phyloP scores from a whole-genome alignment of 352 stramenopile species.

The Globisporangium nagaii region DNA sequence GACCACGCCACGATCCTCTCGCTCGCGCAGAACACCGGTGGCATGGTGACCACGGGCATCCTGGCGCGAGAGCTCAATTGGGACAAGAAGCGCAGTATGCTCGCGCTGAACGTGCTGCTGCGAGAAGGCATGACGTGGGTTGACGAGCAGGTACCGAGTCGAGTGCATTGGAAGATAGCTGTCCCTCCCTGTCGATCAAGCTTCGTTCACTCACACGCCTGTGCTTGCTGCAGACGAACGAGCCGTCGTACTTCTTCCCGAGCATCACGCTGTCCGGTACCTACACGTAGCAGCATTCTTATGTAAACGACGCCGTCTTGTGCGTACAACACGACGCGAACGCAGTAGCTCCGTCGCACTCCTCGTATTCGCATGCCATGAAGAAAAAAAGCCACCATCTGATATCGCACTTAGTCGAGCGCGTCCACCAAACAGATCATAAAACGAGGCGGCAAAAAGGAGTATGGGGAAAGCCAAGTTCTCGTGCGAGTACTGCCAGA shows the following conservation, averaged over 20 bases:
- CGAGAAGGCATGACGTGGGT: slow-evolving; percentile 96
- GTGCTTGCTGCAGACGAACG: slow-evolving; percentile 25
- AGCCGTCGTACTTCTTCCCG: slow-evolving; percentile 82
- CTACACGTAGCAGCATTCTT: slow-evolving; percentile 41
- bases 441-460: too few species aligned
- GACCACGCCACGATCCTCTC: slow-evolving; percentile 93
- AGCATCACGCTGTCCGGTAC: slow-evolving; percentile 79
- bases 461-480: slow-evolving; percentile 56
- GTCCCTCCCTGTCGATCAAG: too few species aligned
- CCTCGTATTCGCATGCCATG: too few species aligned
- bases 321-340: too few species aligned
- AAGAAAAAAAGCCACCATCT: neutral
- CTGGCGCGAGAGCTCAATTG: slow-evolving; percentile 81
- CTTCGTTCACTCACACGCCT: neutral
- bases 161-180: neutral
- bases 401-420: slow-evolving; percentile 34
- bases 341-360: too few species aligned
- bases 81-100: slow-evolving; percentile 89
- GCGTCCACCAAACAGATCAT: too few species aligned
- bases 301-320: neutral
- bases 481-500: slow-evolving; percentile 77
- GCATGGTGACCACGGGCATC: slow-evolving; percentile 86
- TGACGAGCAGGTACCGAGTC: slow-evolving; percentile 78
- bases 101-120: slow-evolving; percentile 90
- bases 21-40: slow-evolving; percentile 81